These are phyloP conservation scores for Aureobasidium sp. DNA, from an alignment of 2,329 filamentous ascomycete genomes.

Conservation along the genomic window DNA sequence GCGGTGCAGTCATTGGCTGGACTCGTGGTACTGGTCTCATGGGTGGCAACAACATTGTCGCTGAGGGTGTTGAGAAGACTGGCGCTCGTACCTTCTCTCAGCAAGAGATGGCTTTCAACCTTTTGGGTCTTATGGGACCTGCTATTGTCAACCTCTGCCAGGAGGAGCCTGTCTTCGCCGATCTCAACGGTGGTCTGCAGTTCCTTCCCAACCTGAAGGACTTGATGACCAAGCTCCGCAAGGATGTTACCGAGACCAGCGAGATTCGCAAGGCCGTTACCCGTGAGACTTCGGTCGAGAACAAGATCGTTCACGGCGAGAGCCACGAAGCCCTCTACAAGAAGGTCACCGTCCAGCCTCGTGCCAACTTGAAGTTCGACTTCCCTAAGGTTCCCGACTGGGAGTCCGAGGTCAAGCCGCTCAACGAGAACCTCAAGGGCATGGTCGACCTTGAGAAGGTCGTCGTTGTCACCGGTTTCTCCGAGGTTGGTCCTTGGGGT, in stretches of 20 bases:
- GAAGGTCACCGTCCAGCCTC: conserved; percentile 85
- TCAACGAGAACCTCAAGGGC: conserved; percentile 82
- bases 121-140: conserved; percentile 92
- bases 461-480: conserved; percentile 93
- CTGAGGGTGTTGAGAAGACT: conserved; percentile 91
- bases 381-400: conserved; percentile 89
- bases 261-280: conserved; percentile 89
- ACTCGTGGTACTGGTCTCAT: conserved; percentile 97
- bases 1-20: conserved; percentile 97
- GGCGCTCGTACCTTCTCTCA: conserved; percentile 98
- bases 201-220: conserved; percentile 95
- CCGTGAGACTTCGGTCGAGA: conserved; percentile 92
- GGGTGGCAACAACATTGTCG: conserved; percentile 95
- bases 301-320: conserved; percentile 94
- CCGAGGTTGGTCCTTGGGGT: conserved; percentile 95
- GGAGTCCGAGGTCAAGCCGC: conserved; percentile 81
- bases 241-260: conserved; percentile 90
- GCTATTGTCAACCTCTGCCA: conserved; percentile 93
- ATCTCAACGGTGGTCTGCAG: conserved; percentile 94
- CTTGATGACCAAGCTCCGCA: conserved; percentile 85
- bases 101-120: conserved; percentile 99
- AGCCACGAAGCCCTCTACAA: conserved; percentile 88
- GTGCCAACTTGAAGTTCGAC: conserved; percentile 96
- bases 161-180: conserved; percentile 88
- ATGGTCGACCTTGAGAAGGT: conserved; percentile 99